A percentile compares a stretch with the other conserved stretches of the same genome.
Evolutionary conservation across 441 rosid genomes (phyloP).

Genomic region (Codiaeum variegatum): DNA sequence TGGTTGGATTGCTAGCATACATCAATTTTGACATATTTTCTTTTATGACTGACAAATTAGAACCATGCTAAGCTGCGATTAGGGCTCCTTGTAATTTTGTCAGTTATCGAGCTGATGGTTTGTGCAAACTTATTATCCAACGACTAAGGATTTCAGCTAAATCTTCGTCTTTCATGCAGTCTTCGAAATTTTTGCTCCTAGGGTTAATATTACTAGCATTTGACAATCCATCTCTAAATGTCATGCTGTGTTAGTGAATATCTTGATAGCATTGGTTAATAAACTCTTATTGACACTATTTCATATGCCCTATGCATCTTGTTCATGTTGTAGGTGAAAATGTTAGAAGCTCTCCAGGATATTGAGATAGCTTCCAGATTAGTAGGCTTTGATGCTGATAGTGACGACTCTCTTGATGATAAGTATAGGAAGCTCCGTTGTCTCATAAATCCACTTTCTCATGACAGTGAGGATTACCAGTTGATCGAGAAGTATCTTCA

Average conservation of each 20-base stretch:
- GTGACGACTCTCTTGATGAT: conserved; percentile 73
- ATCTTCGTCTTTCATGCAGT: neutral
- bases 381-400: conserved; percentile 86
- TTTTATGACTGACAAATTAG: neutral
- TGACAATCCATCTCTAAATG: conserved; percentile 1
- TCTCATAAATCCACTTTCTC: conserved; percentile 66
- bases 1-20: neutral
- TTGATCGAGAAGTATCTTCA: conserved; percentile 76
- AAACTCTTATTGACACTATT: neutral
- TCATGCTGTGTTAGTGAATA: neutral
- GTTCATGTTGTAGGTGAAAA: conserved; percentile 66
- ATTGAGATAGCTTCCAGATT: conserved; percentile 97
- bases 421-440: conserved; percentile 76
- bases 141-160: neutral
- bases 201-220: neutral
- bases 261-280: neutral
- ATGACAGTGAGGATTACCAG: conserved; percentile 72
- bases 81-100: neutral
- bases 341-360: conserved; percentile 97
- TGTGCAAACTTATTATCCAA: neutral
- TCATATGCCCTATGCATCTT: conserved; percentile 1
- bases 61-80: neutral
- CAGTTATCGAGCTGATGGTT: neutral
- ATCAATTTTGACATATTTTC: neutral
- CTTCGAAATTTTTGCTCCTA: neutral